A percentile compares a stretch with the other conserved stretches of the same genome.
Conservation (phyloP, 129 eudicot genomes). For the Sambucus nigra region DNA sequence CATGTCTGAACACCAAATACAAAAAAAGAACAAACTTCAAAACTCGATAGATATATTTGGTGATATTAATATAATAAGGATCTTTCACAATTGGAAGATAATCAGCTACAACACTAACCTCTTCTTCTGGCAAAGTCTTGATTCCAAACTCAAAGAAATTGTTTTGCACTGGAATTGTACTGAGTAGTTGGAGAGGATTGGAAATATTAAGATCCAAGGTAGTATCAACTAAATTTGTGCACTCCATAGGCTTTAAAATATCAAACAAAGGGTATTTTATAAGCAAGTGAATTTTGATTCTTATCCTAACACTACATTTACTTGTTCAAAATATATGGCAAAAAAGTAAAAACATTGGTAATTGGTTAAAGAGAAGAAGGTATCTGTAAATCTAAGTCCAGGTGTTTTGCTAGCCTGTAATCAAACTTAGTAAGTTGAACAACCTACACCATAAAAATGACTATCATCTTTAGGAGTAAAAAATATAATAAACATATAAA, state of each 20-base stretch:
- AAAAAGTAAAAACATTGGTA: too few species aligned
- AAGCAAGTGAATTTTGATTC: too few species aligned
- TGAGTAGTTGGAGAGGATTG: conserved; percentile 46
- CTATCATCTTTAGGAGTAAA: conserved; percentile 1
- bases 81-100: background rate
- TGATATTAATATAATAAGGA: background rate
- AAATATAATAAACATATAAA: background rate
- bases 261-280: background rate
- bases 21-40: background rate
- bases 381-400: conserved; percentile 53
- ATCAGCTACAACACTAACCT: conserved; percentile 28
- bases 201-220: conserved; percentile 75
- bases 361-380: too few species aligned
- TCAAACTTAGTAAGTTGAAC: conserved; percentile 68
- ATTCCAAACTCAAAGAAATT: conserved; percentile 50
- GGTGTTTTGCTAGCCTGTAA: conserved; percentile 56
- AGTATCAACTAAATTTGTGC: conserved; percentile 60
- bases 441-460: conserved; percentile 30
- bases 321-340: too few species aligned
- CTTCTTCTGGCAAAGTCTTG: conserved; percentile 29
- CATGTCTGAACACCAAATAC: conserved; percentile 26
- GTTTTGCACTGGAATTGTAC: conserved; percentile 42
- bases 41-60: background rate
- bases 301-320: too few species aligned
- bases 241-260: conserved; percentile 51